A percentile compares a stretch with the other conserved stretches of the same genome.
Conservation (phyloP, 768 basidiomycete genomes). For the Podaxis sp. region DNA sequence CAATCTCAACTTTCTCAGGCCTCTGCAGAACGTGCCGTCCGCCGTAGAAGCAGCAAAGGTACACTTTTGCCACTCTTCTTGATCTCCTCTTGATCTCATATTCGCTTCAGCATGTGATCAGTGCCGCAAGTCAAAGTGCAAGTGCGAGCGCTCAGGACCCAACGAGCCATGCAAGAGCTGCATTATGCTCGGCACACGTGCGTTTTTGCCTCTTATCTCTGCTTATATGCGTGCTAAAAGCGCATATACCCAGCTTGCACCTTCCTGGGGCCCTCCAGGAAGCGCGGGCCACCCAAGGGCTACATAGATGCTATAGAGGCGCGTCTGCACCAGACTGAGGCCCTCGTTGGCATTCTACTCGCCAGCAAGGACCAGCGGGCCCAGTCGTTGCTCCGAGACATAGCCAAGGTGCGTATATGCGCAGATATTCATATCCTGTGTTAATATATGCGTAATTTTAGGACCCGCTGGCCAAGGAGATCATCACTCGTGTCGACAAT, state of each 20-base stretch:
- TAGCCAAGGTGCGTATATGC: conserved; percentile 42
- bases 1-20: conserved; percentile 49
- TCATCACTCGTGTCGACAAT: conserved; percentile 78
- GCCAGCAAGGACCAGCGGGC: conserved; percentile 45
- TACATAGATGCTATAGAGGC: conserved; percentile 96
- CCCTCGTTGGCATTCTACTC: conserved; percentile 80
- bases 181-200: conserved; percentile 69
- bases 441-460: conserved; percentile 29
- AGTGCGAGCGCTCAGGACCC: conserved; percentile 69
- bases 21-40: conserved; percentile 49
- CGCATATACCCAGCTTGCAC: conserved; percentile 56
- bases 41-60: conserved; percentile 81
- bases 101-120: conserved; percentile 72
- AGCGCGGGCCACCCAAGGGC: conserved; percentile 88
- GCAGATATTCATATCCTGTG: conserved; percentile 8
- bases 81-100: conserved; percentile 7
- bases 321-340: conserved; percentile 88
- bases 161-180: conserved; percentile 77
- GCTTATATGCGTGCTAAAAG: background rate
- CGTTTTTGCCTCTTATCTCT: conserved; percentile 23
- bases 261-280: conserved; percentile 75
- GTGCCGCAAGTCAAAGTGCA: conserved; percentile 88
- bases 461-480: conserved; percentile 80
- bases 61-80: conserved; percentile 18
- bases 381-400: conserved; percentile 45